Conservation (phyloP, 2,329 filamentous ascomycete species). For the Botrytis medusae region DNA sequence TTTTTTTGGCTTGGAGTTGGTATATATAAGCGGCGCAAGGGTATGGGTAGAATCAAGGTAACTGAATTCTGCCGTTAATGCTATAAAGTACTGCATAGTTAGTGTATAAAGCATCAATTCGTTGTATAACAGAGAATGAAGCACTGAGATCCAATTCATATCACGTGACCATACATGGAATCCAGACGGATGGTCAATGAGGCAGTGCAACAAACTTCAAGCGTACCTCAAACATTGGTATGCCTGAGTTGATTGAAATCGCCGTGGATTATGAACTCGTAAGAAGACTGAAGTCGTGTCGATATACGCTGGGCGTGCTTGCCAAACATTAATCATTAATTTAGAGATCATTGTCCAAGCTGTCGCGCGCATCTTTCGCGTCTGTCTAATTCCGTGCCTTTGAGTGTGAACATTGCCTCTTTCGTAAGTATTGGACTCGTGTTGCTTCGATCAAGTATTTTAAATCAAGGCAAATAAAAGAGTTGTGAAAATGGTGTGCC, state of each 20-base stretch:
- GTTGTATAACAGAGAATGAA: neutral
- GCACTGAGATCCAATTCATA: neutral
- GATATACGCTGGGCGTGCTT: neutral
- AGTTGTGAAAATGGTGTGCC: neutral
- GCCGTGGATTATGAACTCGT: rapidly evolving
- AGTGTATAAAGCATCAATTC: neutral
- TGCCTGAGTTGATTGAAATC: too few relatives aligned
- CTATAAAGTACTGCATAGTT: neutral
- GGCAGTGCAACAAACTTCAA: neutral
- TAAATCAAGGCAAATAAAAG: neutral
- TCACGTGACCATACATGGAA: neutral
- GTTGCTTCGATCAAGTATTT: neutral
- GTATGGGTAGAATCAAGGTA: neutral
- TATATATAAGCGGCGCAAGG: neutral
- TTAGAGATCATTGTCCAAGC: neutral
- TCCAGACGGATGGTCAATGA: neutral
- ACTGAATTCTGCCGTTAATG: neutral
- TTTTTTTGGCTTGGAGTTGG: neutral
- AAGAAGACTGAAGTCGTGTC: neutral
- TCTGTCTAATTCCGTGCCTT: neutral
- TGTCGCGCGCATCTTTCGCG: neutral
- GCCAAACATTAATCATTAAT: neutral
- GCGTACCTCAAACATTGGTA: neutral
- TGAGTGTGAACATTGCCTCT: neutral
- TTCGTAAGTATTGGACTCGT: neutral